Conservation (phyloP, 257 asterid genomes). For the Datura wrightii region DNA sequence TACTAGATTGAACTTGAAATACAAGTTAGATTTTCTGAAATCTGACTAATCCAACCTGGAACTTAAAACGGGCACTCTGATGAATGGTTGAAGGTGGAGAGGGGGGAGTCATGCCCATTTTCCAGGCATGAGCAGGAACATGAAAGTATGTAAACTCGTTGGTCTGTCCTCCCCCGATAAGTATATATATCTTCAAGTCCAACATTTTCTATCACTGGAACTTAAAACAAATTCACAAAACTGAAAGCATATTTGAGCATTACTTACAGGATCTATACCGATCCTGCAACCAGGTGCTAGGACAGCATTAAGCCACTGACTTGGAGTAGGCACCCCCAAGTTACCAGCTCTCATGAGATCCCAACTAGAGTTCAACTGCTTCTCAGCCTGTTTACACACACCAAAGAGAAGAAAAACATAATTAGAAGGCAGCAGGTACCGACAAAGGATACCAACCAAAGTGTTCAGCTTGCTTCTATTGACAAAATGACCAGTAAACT, state of each 20-base stretch:
- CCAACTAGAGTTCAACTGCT: conserved; percentile 85
- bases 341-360: conserved; percentile 92
- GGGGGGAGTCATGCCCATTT: background rate
- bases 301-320: conserved; percentile 87
- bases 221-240: background rate
- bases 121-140: background rate
- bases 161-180: background rate
- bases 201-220: background rate
- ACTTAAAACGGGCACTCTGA: background rate
- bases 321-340: conserved; percentile 79
- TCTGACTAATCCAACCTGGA: background rate
- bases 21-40: background rate
- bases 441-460: conserved; percentile 21
- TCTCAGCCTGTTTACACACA: conserved; percentile 70
- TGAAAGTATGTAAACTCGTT: background rate
- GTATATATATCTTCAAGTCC: background rate
- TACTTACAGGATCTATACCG: conserved; percentile 98
- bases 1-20: background rate
- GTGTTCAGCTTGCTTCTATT: background rate
- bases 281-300: conserved; percentile 87
- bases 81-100: background rate
- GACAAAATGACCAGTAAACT: conserved; percentile 26
- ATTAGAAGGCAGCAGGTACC: conserved; percentile 28
- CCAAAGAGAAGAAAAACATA: conserved; percentile 18
- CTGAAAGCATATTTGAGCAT: conserved; percentile 38